phyloP scores from a whole-genome alignment of 108 stramenopile species.

The Aureococcus anophagefferens region DNA sequence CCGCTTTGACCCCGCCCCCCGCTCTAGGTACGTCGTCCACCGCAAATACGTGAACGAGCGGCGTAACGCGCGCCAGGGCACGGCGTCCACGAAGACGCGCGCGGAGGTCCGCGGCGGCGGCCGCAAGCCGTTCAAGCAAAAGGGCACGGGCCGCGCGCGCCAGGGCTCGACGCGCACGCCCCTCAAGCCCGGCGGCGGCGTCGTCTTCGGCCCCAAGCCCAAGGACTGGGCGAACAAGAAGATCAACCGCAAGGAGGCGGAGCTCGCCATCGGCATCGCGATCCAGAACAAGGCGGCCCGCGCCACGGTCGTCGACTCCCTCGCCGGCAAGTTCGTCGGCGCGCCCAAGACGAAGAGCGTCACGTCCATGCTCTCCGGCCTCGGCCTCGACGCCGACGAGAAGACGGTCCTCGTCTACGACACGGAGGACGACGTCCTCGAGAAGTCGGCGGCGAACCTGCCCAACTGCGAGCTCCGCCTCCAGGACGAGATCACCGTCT shows the following conservation, averaged over 20 bases:
- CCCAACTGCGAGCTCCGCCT: background rate
- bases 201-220: conserved; percentile 1
- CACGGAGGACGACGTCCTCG: background rate
- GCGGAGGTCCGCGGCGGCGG: conserved; percentile 2
- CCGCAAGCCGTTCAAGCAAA: conserved; percentile 14
- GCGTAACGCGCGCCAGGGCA: background rate
- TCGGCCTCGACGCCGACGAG: background rate
- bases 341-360: background rate
- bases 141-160: conserved; percentile 15
- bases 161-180: conserved; percentile 11
- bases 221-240: conserved; percentile 3
- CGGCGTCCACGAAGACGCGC: conserved; percentile 3
- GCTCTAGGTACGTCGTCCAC: background rate
- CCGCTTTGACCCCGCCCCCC: too few relatives aligned
- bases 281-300: background rate
- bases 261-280: background rate
- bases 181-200: conserved; percentile 8
- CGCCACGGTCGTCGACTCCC: background rate
- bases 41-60: background rate
- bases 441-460: background rate
- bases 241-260: background rate
- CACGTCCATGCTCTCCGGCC: background rate
- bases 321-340: background rate
- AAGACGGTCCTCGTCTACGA: background rate
- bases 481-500: background rate